Evolutionary conservation across 1,139 yeast genomes (phyloP), one percentile per base, ranked within the genome.

Genomic region (Kodamaea derodonti): DNA sequence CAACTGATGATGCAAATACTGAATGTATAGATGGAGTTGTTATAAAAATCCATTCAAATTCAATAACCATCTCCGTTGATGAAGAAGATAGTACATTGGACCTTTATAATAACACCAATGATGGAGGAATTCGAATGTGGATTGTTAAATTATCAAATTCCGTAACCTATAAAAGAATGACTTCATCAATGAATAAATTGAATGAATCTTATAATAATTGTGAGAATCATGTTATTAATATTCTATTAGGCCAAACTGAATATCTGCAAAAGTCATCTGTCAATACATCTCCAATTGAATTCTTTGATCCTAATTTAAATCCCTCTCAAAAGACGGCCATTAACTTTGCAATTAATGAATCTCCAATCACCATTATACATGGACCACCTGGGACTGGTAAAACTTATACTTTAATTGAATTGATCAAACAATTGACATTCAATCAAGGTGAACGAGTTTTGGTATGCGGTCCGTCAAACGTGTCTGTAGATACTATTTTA

Each of bases 381-480:
- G 76, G 76, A 0, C 76, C 76, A 2, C 76, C 76, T 3, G 76
- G 76, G 1, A 70, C 76, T 0, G 79, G 78, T 14, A 64, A 74
- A 27, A 92, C 98, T 0, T 82, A 82, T 42, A 90, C 97, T 0
- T 50, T 92, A 7, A 78, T 90, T n/a, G 97, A 92, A 49, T 62
- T 86, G 9, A 81, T 88, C 27, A 75, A 84, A 32, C 97, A 90
- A 51, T 62, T 87, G 36, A 72, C 82, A 1, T 66, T 65, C 12
- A 62, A 62, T 11, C 54, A 56, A 24, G 78, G 80, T 7, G 80
- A 84, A 45, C 66, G 92, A 34, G 81, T 92, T 0, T 64, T 92
- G 27, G 94, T 92, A 0, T 90, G 97, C 61, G 97, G 97, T 0
- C 95, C 97, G 0, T 90, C 97, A 0, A 92, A 92, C 53, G 82